These are phyloP conservation scores for Avicennia marina DNA, from an alignment of 257 asterid species.

Conservation along the genomic window DNA sequence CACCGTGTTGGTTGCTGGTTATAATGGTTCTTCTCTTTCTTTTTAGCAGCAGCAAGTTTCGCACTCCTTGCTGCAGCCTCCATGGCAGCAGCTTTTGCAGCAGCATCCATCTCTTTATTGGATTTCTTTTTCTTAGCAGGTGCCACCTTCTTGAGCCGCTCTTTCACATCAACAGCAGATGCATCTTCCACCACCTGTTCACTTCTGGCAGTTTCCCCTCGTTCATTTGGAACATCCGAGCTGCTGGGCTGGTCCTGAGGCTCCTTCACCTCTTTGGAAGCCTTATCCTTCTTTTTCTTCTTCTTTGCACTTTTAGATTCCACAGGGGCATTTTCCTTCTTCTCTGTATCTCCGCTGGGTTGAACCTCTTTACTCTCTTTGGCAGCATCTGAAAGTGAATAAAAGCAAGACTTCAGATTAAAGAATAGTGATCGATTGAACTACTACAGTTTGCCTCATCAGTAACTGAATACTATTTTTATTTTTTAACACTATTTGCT, in stretches of 20 bases:
- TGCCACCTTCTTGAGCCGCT: constrained; percentile 68
- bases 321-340: constrained; percentile 53
- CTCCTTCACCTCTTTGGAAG: constrained; percentile 64
- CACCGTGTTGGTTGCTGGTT: constrained; percentile 85
- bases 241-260: constrained; percentile 42
- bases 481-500: too few relatives aligned
- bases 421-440: neutral
- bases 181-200: constrained; percentile 46
- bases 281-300: constrained; percentile 45
- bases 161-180: constrained; percentile 56
- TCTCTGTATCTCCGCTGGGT: constrained; percentile 38
- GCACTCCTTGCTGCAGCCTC: constrained; percentile 95
- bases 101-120: constrained; percentile 71
- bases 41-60: constrained; percentile 86
- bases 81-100: constrained; percentile 77
- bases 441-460: neutral
- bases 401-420: constrained; percentile 1
- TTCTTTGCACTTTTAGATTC: constrained; percentile 76
- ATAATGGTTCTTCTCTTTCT: constrained; percentile 90
- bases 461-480: too few relatives aligned
- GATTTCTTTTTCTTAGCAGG: constrained; percentile 79
- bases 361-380: constrained; percentile 45
- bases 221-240: constrained; percentile 38
- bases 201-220: constrained; percentile 27
- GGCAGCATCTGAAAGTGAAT: constrained; percentile 26